Conservation (phyloP, 306 rosid species). For the Calophaca sinica region DNA sequence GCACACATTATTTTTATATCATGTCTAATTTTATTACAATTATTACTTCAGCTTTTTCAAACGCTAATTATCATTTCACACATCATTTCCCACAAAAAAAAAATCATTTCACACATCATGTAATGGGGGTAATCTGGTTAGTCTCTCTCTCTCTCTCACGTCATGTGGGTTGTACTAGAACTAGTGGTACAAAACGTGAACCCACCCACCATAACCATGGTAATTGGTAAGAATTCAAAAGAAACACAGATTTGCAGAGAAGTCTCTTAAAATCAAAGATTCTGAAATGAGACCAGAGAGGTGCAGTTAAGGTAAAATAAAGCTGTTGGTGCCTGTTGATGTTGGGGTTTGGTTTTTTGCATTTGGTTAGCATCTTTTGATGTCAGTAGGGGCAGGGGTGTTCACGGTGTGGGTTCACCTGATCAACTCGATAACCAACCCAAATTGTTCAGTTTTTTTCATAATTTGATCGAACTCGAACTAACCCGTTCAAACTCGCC, state of each 20-base stretch:
- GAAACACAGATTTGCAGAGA: conserved; percentile 4
- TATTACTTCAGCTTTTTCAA: too few relatives aligned
- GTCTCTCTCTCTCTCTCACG: too few relatives aligned
- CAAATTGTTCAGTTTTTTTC: too few relatives aligned
- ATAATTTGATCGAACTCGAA: too few relatives aligned
- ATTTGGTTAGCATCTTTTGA: conserved; percentile 8
- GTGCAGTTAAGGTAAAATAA: conserved; percentile 30
- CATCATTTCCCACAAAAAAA: too few relatives aligned
- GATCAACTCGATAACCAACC: too few relatives aligned
- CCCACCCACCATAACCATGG: conserved; percentile 29
- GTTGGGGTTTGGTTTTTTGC: conserved; percentile 12
- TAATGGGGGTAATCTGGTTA: too few relatives aligned
- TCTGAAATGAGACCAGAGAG: conserved; percentile 14
- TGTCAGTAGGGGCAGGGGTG: conserved; percentile 12
- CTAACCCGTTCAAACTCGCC: too few relatives aligned
- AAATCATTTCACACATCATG: too few relatives aligned
- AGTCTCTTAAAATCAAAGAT: not conserved
- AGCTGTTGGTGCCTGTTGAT: conserved; percentile 42
- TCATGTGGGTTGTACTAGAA: not conserved
- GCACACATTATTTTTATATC: not conserved
- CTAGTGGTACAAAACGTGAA: conserved; percentile 37
- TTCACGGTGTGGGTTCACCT: too few relatives aligned
- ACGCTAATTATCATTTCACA: too few relatives aligned
- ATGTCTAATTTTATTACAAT: not conserved
- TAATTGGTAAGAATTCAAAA: conserved; percentile 36